Evolutionary conservation across 768 basidiomycete genomes (phyloP).

Genomic region (Ramaria rubella): DNA sequence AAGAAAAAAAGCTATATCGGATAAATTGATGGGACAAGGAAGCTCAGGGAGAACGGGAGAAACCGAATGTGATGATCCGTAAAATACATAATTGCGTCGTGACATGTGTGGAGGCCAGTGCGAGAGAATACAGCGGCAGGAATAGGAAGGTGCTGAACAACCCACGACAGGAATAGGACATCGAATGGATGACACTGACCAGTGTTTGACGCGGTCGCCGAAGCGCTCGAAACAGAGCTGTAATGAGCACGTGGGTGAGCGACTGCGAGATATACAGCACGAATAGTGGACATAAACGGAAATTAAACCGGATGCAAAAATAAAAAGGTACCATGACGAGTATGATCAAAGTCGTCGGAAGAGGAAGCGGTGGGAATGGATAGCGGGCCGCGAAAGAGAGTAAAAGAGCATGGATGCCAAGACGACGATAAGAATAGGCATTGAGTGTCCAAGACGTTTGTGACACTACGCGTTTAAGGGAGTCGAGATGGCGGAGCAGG

Average conservation of each 20-base stretch:
- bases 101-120: conserved; percentile 6
- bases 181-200: conserved; percentile 33
- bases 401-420: conserved; percentile 6
- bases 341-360: background rate
- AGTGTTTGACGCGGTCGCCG: conserved; percentile 71
- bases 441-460: background rate
- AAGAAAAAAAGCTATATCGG: background rate
- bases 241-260: background rate
- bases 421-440: conserved; percentile 7
- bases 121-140: background rate
- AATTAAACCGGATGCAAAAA: background rate
- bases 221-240: conserved; percentile 69
- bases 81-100: background rate
- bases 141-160: background rate
- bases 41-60: background rate
- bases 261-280: background rate
- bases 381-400: background rate
- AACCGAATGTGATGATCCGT: background rate
- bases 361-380: conserved; percentile 5
- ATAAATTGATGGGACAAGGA: background rate
- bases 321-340: background rate
- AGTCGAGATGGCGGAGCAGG: background rate
- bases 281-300: conserved; percentile 2
- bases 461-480: conserved; percentile 1
- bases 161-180: background rate